phyloP scores from a whole-genome alignment of 169 alveolate genomes.

The Eimeria nieschulzi region DNA sequence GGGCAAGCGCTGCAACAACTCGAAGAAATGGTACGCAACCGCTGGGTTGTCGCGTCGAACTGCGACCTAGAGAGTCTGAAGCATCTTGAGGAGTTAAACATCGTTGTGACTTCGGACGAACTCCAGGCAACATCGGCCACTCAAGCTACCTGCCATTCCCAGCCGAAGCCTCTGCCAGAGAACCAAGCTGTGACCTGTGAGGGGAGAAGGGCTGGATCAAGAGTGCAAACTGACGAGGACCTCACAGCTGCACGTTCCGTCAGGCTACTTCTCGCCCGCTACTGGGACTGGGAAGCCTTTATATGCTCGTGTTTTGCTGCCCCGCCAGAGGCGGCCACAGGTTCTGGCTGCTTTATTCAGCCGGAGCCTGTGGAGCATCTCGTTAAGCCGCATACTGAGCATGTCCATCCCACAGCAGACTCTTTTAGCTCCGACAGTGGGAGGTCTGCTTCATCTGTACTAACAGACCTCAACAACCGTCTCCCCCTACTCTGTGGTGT shows the following conservation, averaged over 20 bases:
- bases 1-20: neutral
- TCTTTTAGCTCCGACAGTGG: neutral
- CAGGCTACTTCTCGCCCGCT: conserved; percentile 32
- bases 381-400: neutral
- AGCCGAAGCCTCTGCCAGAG: neutral
- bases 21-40: neutral
- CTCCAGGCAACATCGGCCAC: neutral
- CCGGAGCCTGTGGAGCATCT: too few species aligned
- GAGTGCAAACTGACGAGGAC: neutral
- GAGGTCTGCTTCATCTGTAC: neutral
- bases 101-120: neutral
- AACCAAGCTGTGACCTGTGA: neutral
- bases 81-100: neutral
- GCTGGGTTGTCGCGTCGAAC: conserved; percentile 35
- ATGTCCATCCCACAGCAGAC: neutral
- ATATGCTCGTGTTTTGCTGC: neutral
- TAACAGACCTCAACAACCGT: conserved; percentile 2
- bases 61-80: conserved; percentile 47
- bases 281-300: conserved; percentile 51
- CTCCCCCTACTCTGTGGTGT: conserved; percentile 39
- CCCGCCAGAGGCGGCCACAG: conserved; percentile 20
- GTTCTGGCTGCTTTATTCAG: neutral
- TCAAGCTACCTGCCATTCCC: neutral
- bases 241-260: neutral
- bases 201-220: neutral